A percentile compares a stretch with the other conserved stretches of the same genome.
phyloP scores from a whole-genome alignment of 2,329 filamentous ascomycete species.

The Fusarium sambucinum region DNA sequence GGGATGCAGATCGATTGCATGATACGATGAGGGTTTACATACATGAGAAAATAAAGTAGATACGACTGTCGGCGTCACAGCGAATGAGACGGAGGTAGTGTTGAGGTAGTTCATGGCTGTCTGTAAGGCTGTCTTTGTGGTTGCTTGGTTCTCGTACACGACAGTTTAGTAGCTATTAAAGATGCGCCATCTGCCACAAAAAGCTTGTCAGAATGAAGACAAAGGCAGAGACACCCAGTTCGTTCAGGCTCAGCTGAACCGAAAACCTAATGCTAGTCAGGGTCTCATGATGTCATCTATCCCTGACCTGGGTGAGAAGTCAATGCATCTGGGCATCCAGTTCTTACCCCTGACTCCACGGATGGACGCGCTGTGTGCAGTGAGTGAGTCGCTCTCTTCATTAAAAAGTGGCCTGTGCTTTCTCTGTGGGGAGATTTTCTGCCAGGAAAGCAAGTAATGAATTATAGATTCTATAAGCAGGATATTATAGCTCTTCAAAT shows the following conservation, averaged over 20 bases:
- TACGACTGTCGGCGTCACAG: slow-evolving; percentile 88
- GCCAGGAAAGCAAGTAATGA: slow-evolving; percentile 25
- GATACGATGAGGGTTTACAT: slow-evolving; percentile 51
- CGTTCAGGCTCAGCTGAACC: slow-evolving; percentile 28
- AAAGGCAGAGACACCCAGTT: slow-evolving; percentile 2
- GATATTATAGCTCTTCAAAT: slow-evolving; percentile 13
- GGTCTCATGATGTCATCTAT: slow-evolving; percentile 48
- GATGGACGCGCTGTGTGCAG: slow-evolving; percentile 23
- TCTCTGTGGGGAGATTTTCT: slow-evolving; percentile 35
- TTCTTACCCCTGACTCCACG: slow-evolving; percentile 39
- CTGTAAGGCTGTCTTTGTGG: neutral
- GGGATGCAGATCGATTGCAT: slow-evolving; percentile 15
- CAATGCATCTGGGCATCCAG: slow-evolving; percentile 23
- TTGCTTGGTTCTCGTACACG: slow-evolving; percentile 12
- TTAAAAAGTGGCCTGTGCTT: slow-evolving; percentile 39
- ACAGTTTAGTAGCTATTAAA: slow-evolving; percentile 14
- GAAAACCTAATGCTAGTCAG: slow-evolving; percentile 31
- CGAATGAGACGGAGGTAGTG: slow-evolving; percentile 83
- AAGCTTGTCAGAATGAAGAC: slow-evolving; percentile 11
- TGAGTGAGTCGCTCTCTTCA: slow-evolving; percentile 36
- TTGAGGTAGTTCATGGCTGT: slow-evolving; percentile 69
- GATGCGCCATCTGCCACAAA: slow-evolving; percentile 27
- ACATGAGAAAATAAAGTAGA: slow-evolving; percentile 90
- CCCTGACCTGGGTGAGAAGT: slow-evolving; percentile 6
- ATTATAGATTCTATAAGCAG: neutral